These are phyloP conservation scores for Coelastrella sp. DNA, from an alignment of 139 green algal species.

Conservation along the genomic window DNA sequence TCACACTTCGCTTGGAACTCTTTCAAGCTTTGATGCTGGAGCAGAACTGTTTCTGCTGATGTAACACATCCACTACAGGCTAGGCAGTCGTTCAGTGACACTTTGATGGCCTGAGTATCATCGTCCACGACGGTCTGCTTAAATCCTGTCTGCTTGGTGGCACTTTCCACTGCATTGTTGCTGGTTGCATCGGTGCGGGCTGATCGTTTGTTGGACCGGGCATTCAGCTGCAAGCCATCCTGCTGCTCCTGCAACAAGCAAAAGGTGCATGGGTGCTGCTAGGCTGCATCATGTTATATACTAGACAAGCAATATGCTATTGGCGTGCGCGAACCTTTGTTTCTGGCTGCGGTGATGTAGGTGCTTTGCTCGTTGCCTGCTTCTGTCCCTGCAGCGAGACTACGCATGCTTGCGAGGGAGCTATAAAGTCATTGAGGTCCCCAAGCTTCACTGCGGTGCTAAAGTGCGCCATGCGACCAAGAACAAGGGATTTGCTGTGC, in stretches of 20 bases:
- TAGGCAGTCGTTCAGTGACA: constrained; percentile 97
- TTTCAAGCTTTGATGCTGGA: constrained; percentile 91
- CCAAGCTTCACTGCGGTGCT: constrained; percentile 84
- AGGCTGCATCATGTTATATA: neutral
- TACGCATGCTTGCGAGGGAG: constrained; percentile 93
- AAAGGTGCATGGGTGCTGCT: neutral
- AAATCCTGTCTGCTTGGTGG: constrained; percentile 24
- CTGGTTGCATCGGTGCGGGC: neutral
- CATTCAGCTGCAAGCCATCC: constrained; percentile 43
- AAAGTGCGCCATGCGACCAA: constrained; percentile 67
- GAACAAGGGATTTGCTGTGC: neutral
- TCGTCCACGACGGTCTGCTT: constrained; percentile 42
- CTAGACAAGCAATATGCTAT: neutral
- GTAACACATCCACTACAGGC: constrained; percentile 98
- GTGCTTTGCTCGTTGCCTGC: neutral
- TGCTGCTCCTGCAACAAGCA: neutral
- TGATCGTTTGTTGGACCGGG: neutral
- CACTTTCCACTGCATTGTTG: constrained; percentile 31
- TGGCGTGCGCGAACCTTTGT: neutral
- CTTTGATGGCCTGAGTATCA: constrained; percentile 79
- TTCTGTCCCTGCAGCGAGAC: constrained; percentile 71
- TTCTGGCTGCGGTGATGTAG: neutral
- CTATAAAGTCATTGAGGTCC: constrained; percentile 97
- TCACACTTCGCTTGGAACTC: constrained; percentile 79
- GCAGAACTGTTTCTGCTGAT: constrained; percentile 93